Conservation (phyloP, 83 land plant genomes). For the Picea abies region DNA sequence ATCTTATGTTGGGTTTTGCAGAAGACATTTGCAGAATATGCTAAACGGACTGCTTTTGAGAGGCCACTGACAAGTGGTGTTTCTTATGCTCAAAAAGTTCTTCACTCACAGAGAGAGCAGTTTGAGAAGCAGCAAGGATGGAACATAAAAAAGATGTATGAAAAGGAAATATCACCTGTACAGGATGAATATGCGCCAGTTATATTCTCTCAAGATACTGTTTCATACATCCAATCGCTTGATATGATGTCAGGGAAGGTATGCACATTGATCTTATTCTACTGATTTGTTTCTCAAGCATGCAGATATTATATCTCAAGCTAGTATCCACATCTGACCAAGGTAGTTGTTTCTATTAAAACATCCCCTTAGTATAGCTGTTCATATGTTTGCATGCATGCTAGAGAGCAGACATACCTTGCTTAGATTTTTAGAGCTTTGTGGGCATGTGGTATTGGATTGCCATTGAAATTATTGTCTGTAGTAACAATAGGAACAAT, state of each 20-base stretch:
- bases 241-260: constrained; percentile 92
- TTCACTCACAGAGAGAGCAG: constrained; percentile 73
- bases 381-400: neutral
- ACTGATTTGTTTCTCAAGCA: neutral
- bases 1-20: constrained; percentile 28
- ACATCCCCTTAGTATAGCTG: neutral
- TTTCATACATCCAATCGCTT: constrained; percentile 63
- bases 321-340: neutral
- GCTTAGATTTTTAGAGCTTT: neutral
- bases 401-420: neutral
- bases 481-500: too few relatives aligned
- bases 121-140: constrained; percentile 89
- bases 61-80: constrained; percentile 94
- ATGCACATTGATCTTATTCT: neutral
- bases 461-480: neutral
- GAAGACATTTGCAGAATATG: constrained; percentile 84
- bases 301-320: neutral
- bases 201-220: constrained; percentile 76
- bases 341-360: neutral
- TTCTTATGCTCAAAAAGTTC: constrained; percentile 89
- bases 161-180: constrained; percentile 47
- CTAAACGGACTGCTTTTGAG: constrained; percentile 92
- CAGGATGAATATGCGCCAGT: constrained; percentile 94
- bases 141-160: constrained; percentile 77
- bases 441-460: neutral